These are phyloP conservation scores for Suzukiozyma palmioleophila DNA, from an alignment of 1,139 yeast genomes.

Conservation along the genomic window DNA sequence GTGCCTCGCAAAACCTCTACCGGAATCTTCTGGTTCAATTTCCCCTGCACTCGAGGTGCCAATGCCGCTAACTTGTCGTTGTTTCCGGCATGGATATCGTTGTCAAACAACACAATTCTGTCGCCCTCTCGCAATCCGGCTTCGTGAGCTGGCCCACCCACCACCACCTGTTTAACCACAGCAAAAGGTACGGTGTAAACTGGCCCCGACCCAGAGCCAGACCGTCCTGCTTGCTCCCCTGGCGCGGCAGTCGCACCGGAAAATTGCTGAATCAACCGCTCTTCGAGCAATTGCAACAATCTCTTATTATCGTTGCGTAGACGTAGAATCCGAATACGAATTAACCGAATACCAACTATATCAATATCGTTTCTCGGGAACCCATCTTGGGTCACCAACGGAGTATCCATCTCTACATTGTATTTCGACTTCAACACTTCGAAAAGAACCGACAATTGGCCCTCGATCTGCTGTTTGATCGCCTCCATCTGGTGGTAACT, in stretches of 20 bases:
- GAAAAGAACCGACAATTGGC: constrained; percentile 28
- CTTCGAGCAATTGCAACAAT: constrained; percentile 47
- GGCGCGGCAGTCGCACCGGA: not conserved
- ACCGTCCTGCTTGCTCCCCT: constrained; percentile 4
- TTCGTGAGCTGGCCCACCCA: constrained; percentile 43
- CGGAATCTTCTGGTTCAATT: constrained; percentile 22
- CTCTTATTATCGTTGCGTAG: constrained; percentile 62
- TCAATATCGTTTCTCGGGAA: constrained; percentile 85
- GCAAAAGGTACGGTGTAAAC: constrained; percentile 51
- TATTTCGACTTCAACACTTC: constrained; percentile 27
- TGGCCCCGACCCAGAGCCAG: not conserved
- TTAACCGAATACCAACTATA: constrained; percentile 60
- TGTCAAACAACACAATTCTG: constrained; percentile 47
- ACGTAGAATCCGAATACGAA: constrained; percentile 61
- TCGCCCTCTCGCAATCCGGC: constrained; percentile 47
- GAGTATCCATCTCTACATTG: constrained; percentile 58
- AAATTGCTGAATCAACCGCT: constrained; percentile 42
- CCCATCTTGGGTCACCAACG: constrained; percentile 67
- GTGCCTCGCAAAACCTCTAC: constrained; percentile 34
- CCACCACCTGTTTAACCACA: constrained; percentile 41
- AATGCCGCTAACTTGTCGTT: constrained; percentile 42
- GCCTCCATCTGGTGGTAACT: constrained; percentile 25
- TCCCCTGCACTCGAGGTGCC: constrained; percentile 25
- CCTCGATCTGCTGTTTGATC: constrained; percentile 30
- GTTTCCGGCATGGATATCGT: constrained; percentile 46